A percentile compares a stretch with the other conserved stretches of the same genome.
Conservation (phyloP, 2,329 filamentous ascomycete genomes). For the Geosmithia putterillii region DNA sequence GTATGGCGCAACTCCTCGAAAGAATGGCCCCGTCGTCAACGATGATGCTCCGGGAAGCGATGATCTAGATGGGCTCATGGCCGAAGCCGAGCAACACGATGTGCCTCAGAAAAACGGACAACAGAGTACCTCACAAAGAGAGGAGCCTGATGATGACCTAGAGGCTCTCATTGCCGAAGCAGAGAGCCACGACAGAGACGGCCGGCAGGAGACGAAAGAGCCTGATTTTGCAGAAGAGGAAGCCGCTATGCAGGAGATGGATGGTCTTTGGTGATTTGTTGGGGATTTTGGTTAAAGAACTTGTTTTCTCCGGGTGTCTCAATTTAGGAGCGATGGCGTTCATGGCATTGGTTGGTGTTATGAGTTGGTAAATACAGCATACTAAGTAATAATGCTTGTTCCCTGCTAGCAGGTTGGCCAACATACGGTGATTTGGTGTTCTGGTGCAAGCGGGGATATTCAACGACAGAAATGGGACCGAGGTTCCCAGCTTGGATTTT, state of each 20-base stretch:
- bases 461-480: no score
- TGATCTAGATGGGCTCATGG: conserved; percentile 42
- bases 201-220: background rate
- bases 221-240: conserved; percentile 47
- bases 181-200: conserved; percentile 12
- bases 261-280: conserved; percentile 37
- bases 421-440: no score
- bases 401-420: no score
- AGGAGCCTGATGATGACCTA: conserved; percentile 27
- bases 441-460: no score
- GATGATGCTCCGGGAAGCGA: conserved; percentile 27
- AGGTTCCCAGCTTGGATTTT: no score
- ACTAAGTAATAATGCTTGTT: no score
- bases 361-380: background rate
- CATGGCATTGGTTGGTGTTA: background rate
- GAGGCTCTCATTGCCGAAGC: conserved; percentile 41
- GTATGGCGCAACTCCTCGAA: conserved; percentile 39
- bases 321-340: background rate
- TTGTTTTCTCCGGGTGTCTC: no score
- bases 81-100: conserved; percentile 26
- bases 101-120: background rate
- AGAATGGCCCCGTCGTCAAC: conserved; percentile 8
- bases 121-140: conserved; percentile 5
- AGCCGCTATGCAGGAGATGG: conserved; percentile 56
- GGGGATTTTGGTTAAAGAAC: conserved; percentile 16